Percentiles rank a stretch among this genome's conserved stretches.
Evolutionary conservation across 495 filamentous ascomycete genomes (phyloP).

Genomic region (Barbatosphaeria neglecta): DNA sequence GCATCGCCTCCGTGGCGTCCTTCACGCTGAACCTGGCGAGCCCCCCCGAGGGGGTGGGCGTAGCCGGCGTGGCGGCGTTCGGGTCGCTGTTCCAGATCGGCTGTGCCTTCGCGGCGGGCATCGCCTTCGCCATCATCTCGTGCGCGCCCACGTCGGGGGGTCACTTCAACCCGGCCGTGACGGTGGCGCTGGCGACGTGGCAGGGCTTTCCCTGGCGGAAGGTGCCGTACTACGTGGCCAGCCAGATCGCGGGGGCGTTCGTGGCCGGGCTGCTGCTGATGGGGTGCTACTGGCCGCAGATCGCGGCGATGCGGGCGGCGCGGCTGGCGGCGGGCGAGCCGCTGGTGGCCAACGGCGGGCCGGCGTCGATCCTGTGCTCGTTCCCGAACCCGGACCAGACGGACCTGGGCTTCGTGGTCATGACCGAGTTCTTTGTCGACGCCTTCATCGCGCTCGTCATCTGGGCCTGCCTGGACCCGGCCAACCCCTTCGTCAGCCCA

Average conservation of each 20-base stretch:
- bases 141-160: conserved; percentile 40
- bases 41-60: no score
- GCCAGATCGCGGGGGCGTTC: conserved; percentile 41
- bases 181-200: conserved; percentile 37
- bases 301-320: conserved; percentile 23
- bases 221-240: conserved; percentile 40
- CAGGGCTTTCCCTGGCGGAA: conserved; percentile 42
- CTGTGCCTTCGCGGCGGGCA: conserved; percentile 38
- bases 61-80: conserved; percentile 13
- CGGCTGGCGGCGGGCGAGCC: conserved; percentile 14
- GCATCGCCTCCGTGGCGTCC: conserved; percentile 31
- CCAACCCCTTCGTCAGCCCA: conserved; percentile 41
- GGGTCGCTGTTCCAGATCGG: conserved; percentile 38
- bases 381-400: conserved; percentile 33
- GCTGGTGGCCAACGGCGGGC: conserved; percentile 32
- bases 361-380: conserved; percentile 32
- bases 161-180: conserved; percentile 42
- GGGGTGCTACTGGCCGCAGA: conserved; percentile 38
- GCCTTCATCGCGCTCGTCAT: conserved; percentile 40
- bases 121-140: conserved; percentile 43
- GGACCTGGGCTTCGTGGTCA: conserved; percentile 34
- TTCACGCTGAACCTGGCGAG: conserved; percentile 31
- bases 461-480: conserved; percentile 42
- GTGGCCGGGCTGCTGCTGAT: conserved; percentile 37
- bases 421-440: conserved; percentile 44